Conservation (phyloP, 139 green algal species). For the Micromonas pusilla region DNA sequence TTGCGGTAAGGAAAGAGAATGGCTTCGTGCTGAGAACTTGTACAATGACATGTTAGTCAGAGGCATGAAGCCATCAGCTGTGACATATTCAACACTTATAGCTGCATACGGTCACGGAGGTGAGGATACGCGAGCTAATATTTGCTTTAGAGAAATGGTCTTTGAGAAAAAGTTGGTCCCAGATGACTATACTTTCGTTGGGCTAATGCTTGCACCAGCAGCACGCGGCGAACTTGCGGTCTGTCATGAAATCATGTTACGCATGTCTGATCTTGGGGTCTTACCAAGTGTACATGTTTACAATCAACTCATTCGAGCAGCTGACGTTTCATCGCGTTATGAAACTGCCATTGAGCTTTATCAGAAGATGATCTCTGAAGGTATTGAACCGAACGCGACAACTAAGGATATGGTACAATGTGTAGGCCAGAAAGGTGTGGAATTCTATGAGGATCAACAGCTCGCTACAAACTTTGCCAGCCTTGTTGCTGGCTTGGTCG, state of each 20-base stretch:
- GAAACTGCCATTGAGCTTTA: neutral
- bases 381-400: slow-evolving; percentile 11
- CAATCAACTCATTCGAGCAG: slow-evolving; percentile 12
- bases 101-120: slow-evolving; percentile 9
- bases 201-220: slow-evolving; percentile 10
- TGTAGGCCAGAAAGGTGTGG: neutral
- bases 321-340: slow-evolving; percentile 1
- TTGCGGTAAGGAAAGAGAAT: slow-evolving; percentile 1
- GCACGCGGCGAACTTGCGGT: neutral
- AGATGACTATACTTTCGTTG: slow-evolving; percentile 23
- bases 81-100: slow-evolving; percentile 19
- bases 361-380: neutral
- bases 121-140: neutral
- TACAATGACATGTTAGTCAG: neutral
- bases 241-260: neutral
- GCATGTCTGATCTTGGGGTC: neutral
- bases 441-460: slow-evolving; percentile 4
- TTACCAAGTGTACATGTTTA: neutral
- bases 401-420: neutral
- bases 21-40: neutral
- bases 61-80: neutral
- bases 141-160: neutral
- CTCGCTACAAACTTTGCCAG: neutral
- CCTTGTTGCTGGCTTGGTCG: slow-evolving; percentile 5
- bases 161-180: neutral